These are phyloP conservation scores for Globisporangium splendens DNA, from an alignment of 352 stramenopile species.

Conservation along the genomic window DNA sequence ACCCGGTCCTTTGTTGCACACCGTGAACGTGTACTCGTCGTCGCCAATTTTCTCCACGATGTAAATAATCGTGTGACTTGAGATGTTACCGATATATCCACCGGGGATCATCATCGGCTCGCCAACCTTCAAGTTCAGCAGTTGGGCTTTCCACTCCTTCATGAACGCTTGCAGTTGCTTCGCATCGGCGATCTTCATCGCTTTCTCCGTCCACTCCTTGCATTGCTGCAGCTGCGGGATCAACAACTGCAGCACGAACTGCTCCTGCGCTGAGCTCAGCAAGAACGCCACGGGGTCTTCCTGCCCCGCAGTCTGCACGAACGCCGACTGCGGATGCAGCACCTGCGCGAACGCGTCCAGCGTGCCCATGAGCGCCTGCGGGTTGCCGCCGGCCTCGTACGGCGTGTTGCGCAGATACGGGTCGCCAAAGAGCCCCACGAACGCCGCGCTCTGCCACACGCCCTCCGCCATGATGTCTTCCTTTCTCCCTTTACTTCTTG, in stretches of 20 bases:
- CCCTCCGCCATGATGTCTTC: conserved; percentile 18
- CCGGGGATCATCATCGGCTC: conserved; percentile 65
- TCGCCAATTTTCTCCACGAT: conserved; percentile 71
- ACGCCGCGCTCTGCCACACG: conserved; percentile 63
- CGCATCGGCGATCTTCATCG: conserved; percentile 52
- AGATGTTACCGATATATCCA: conserved; percentile 71
- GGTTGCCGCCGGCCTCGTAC: conserved; percentile 70
- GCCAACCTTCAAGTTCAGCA: conserved; percentile 34
- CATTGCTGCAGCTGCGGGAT: conserved; percentile 55
- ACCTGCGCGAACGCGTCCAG: conserved; percentile 37
- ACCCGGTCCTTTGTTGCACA: conserved; percentile 87
- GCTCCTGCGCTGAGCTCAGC: conserved; percentile 43
- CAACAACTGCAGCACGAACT: conserved; percentile 42
- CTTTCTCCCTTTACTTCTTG: background rate
- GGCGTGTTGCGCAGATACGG: conserved; percentile 74
- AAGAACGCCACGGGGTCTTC: conserved; percentile 44
- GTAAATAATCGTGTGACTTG: conserved; percentile 80
- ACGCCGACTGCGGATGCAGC: conserved; percentile 25
- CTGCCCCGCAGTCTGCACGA: conserved; percentile 5
- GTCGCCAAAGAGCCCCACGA: conserved; percentile 77
- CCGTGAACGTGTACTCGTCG: conserved; percentile 67
- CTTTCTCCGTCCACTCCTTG: conserved; percentile 51
- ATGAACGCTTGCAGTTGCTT: conserved; percentile 66
- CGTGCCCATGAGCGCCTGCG: conserved; percentile 54
- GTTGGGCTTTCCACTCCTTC: conserved; percentile 59